These are phyloP conservation scores for Physaria fendleri DNA, from an alignment of 345 rosid species.

Conservation along the genomic window DNA sequence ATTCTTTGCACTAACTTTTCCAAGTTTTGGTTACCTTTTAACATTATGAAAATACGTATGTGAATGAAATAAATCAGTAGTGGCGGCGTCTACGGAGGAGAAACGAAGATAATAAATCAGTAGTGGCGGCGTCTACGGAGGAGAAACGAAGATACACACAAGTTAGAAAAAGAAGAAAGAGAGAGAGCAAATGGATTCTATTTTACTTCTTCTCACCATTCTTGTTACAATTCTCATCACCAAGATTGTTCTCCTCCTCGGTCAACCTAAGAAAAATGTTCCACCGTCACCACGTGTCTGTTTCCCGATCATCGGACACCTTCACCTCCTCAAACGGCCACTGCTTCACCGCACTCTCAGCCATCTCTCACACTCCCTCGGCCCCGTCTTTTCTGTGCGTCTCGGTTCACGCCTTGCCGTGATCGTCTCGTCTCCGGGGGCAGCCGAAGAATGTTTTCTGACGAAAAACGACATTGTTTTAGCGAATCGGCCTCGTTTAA, in stretches of 20 bases:
- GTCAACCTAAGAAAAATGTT: conserved; percentile 7
- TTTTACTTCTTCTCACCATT: neutral
- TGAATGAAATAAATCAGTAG: neutral
- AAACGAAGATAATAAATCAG: neutral
- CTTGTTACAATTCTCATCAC: conserved; percentile 12
- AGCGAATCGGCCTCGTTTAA: conserved; percentile 24
- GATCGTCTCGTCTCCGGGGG: conserved; percentile 16
- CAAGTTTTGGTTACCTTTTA: neutral
- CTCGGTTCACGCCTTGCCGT: conserved; percentile 28
- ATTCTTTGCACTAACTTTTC: neutral
- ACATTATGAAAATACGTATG: neutral
- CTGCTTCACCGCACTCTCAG: conserved; percentile 20
- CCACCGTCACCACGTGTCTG: conserved; percentile 26
- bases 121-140: neutral
- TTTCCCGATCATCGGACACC: conserved; percentile 31
- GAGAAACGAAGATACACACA: neutral
- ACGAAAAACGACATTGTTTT: conserved; percentile 22
- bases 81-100: neutral
- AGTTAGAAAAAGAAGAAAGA: neutral
- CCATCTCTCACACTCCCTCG: conserved; percentile 23
- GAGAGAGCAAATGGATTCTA: conserved; percentile 1
- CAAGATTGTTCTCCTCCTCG: neutral
- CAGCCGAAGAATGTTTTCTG: conserved; percentile 27
- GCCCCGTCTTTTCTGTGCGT: conserved; percentile 30
- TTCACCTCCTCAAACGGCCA: conserved; percentile 25